These are phyloP conservation scores for Komagataella phaffii DNA, from an alignment of 805 yeast genomes.

Conservation along the genomic window DNA sequence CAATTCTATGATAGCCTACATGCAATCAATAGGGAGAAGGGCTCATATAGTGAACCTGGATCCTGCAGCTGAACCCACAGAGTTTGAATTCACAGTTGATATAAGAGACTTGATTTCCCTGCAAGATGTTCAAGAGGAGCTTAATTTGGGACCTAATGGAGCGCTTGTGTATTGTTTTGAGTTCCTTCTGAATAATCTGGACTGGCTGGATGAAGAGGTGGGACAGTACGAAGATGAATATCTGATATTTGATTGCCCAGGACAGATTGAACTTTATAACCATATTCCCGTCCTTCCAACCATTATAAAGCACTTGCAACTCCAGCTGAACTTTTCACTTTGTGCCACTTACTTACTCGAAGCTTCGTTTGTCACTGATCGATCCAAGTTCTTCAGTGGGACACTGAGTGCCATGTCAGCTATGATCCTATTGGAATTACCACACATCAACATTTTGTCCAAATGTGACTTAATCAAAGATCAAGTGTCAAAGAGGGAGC, in stretches of 20 bases:
- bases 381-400: slow-evolving; percentile 88
- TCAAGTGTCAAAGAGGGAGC: slow-evolving; percentile 57
- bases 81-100: slow-evolving; percentile 85
- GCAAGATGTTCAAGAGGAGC: slow-evolving; percentile 92
- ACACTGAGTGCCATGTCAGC: slow-evolving; percentile 97
- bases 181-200: slow-evolving; percentile 75
- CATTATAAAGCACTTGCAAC: slow-evolving; percentile 73
- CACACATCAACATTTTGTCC: slow-evolving; percentile 84
- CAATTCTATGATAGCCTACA: slow-evolving; percentile 71
- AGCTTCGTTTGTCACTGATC: slow-evolving; percentile 87
- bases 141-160: slow-evolving; percentile 91
- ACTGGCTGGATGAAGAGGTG: slow-evolving; percentile 95
- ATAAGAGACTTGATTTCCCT: slow-evolving; percentile 82
- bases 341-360: slow-evolving; percentile 91
- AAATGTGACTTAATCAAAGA: slow-evolving; percentile 80
- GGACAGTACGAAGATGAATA: slow-evolving; percentile 95
- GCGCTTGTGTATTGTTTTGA: slow-evolving; percentile 90
- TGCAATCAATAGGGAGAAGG: slow-evolving; percentile 82
- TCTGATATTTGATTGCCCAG: slow-evolving; percentile 91
- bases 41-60: slow-evolving; percentile 93
- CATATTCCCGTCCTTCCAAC: slow-evolving; percentile 91
- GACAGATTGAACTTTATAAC: slow-evolving; percentile 89
- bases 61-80: slow-evolving; percentile 93
- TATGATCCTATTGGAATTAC: slow-evolving; percentile 88
- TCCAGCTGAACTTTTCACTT: slow-evolving; percentile 66